These are phyloP conservation scores for Cutaneotrichosporon sp. DNA, from an alignment of 1,284 basidiomycete genomes.

Conservation along the genomic window DNA sequence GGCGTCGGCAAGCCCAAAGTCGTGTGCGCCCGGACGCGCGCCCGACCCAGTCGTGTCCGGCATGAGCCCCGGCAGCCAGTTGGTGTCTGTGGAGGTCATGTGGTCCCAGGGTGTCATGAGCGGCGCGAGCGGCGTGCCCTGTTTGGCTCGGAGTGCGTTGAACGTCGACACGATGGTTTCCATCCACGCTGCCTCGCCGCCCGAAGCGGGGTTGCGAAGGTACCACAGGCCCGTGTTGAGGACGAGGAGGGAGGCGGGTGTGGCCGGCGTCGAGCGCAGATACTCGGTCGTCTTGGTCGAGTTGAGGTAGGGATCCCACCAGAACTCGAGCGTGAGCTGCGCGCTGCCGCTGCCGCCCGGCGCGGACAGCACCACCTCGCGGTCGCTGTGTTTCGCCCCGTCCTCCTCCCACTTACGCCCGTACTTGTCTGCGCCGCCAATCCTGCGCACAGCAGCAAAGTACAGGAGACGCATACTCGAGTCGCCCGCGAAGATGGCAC, in stretches of 20 bases:
- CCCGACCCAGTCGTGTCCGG: neutral
- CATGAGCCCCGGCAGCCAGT: slow-evolving; percentile 9
- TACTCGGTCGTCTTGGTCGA: slow-evolving; percentile 53
- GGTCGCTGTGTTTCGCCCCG: slow-evolving; percentile 64
- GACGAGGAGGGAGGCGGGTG: slow-evolving; percentile 61
- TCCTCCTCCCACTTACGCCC: slow-evolving; percentile 32
- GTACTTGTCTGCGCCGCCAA: slow-evolving; percentile 24
- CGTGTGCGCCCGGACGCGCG: neutral
- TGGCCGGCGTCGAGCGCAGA: slow-evolving; percentile 30
- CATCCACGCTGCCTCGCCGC: slow-evolving; percentile 71
- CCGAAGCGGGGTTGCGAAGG: slow-evolving; percentile 65
- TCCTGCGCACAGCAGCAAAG: slow-evolving; percentile 61
- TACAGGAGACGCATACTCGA: slow-evolving; percentile 73
- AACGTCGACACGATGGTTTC: slow-evolving; percentile 63
- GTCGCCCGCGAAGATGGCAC: slow-evolving; percentile 74
- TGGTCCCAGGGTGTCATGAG: slow-evolving; percentile 41
- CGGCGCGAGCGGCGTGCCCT: slow-evolving; percentile 35
- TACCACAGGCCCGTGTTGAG: slow-evolving; percentile 84
- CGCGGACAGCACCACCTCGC: slow-evolving; percentile 34
- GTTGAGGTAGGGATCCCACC: slow-evolving; percentile 70
- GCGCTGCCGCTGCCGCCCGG: slow-evolving; percentile 13
- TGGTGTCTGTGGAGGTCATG: slow-evolving; percentile 17
- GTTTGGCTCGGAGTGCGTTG: slow-evolving; percentile 49
- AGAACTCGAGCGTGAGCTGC: slow-evolving; percentile 58
- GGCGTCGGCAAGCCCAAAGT: slow-evolving; percentile 10